Base-by-base conservation (phyloP, 345 rosid genomes). In the Syzygium oleosum region DNA sequence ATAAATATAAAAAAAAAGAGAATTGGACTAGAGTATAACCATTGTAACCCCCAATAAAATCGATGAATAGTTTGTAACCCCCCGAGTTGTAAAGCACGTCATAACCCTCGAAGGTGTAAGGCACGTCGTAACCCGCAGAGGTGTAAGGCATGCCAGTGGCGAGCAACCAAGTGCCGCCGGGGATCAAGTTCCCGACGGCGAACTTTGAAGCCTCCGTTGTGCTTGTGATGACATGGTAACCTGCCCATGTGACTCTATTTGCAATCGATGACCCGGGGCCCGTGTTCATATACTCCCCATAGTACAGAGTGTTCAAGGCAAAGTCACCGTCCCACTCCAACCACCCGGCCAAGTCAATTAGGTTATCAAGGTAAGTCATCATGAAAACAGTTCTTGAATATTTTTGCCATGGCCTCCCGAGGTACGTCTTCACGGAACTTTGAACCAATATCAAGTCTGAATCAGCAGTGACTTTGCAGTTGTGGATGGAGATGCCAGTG, bases 351-450 rank as follows among this genome's bases (percentile, higher is more conserved):
- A 95, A 88, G 77, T 91, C 85, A 54, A 94, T 91, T 87, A 93
- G 86, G 63, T 91, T 86, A 52, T 91, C 95, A 4, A 94, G 91
- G 38, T 87, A 88, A 2, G 92, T 93, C 86, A 87, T 80, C 86
- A 94, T 89, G 86, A 88, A 91, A 58, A 94, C 93, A 0, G 95
- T 91, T 14, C 95, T 73, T 0, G 96, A 93, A 61, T 93, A 93
- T n/a, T 89, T 9, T 65, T 88, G 87, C 95, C 96, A 93, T 7
- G 94, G 96, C 56, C 95, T 51, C 1, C 96, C 96, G 3, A 94
- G 90, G 84, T 55, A 94, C 3, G 93, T 93, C 55, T 84, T 90
- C 79, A 93, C 93, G 3, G 96, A 93, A 86, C 94, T 85, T 12
- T 92, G 91, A 14, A 88, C 93, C 1, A 93, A 90, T 38, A 29